These are phyloP conservation scores for Cinnamomum chago DNA, from an alignment of 164 flowering plant species.

Conservation along the genomic window DNA sequence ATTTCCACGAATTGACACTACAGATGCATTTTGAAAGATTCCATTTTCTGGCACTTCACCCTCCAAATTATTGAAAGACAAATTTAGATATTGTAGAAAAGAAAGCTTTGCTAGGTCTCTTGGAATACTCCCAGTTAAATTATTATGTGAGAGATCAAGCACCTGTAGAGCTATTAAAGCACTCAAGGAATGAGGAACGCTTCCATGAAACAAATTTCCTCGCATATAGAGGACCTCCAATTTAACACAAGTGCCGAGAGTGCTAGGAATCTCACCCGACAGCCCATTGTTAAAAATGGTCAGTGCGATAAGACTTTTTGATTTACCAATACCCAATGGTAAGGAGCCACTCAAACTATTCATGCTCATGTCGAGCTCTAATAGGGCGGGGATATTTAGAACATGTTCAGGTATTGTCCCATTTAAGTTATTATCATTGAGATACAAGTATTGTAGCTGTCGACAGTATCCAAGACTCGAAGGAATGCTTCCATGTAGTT, in stretches of 20 bases:
- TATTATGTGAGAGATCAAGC: constrained; percentile 28
- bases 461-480: constrained; percentile 15
- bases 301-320: constrained; percentile 1
- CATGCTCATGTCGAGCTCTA: not conserved
- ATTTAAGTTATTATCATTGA: constrained; percentile 10
- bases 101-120: constrained; percentile 7
- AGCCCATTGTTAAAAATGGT: constrained; percentile 23
- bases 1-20: constrained; percentile 24
- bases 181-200: constrained; percentile 21
- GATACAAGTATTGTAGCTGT: not conserved
- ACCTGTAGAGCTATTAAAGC: constrained; percentile 7
- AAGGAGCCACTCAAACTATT: constrained; percentile 21
- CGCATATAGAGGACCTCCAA: constrained; percentile 13
- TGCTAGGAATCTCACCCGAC: constrained; percentile 24
- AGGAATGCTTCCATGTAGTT: constrained; percentile 18
- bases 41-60: constrained; percentile 37
- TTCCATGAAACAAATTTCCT: constrained; percentile 21
- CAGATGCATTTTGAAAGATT: constrained; percentile 25
- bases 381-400: constrained; percentile 14
- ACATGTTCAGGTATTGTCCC: constrained; percentile 21
- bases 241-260: constrained; percentile 13
- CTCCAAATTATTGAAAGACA: constrained; percentile 36
- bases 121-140: constrained; percentile 32
- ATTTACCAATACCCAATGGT: constrained; percentile 20
- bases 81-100: constrained; percentile 13